A percentile compares a stretch with the other conserved stretches of the same genome.
Evolutionary conservation across 768 basidiomycete genomes (phyloP).

Genomic region (Leccinum subgranulosum): DNA sequence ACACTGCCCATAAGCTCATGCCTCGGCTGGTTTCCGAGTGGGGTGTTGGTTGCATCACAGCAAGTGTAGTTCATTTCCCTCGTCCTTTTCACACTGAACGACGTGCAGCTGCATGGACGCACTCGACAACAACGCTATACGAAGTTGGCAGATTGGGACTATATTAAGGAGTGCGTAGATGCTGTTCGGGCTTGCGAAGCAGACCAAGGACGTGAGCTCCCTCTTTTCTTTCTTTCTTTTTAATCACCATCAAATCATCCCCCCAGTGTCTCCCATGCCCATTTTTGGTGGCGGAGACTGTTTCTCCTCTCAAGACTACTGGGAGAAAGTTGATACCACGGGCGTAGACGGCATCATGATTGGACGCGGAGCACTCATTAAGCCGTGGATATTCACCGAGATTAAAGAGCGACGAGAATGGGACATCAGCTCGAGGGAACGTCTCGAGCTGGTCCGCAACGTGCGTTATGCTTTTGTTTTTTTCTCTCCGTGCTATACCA

Average conservation of each 20-base stretch:
- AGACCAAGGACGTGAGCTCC: conserved; percentile 63
- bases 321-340: conserved; percentile 66
- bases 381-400: conserved; percentile 96
- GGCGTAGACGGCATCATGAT: conserved; percentile 97
- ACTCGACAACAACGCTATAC: conserved; percentile 94
- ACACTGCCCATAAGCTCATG: conserved; percentile 89
- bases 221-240: background rate
- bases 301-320: conserved; percentile 84
- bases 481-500: background rate
- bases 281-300: conserved; percentile 97
- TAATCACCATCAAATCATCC: background rate
- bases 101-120: conserved; percentile 83
- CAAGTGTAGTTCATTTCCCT: conserved; percentile 8
- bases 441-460: conserved; percentile 74
- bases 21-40: conserved; percentile 63
- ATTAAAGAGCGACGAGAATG: conserved; percentile 90
- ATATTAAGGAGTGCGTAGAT: conserved; percentile 84
- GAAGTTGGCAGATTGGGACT: conserved; percentile 90
- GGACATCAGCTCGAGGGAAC: conserved; percentile 86
- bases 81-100: conserved; percentile 3
- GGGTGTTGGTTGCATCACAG: conserved; percentile 44
- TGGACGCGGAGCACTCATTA: conserved; percentile 91
- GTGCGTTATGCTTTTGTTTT: conserved; percentile 36
- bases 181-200: conserved; percentile 68
- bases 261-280: conserved; percentile 74